Percentiles rank a stretch among this genome's conserved stretches.
These are phyloP conservation scores for Claviceps sp. DNA, from an alignment of 2,329 filamentous ascomycete genomes.

Conservation along the genomic window DNA sequence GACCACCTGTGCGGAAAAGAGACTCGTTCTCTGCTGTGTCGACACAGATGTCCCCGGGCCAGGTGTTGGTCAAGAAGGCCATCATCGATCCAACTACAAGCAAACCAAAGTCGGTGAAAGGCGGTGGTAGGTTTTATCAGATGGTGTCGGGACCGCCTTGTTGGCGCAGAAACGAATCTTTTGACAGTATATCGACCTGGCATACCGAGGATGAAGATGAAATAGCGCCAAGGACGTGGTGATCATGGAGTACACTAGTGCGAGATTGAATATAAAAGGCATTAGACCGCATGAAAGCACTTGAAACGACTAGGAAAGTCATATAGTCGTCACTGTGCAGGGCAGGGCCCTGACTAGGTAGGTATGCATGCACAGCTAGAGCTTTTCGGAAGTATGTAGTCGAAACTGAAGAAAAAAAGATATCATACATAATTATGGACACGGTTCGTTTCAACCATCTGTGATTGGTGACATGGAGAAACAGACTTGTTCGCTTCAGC, in stretches of 20 bases:
- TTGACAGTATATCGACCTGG: constrained; percentile 37
- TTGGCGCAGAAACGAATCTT: constrained; percentile 29
- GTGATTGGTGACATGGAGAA: no score
- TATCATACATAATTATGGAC: neutral
- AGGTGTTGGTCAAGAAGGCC: constrained; percentile 23
- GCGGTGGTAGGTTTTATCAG: constrained; percentile 45
- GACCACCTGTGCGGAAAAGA: constrained; percentile 50
- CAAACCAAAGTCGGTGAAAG: constrained; percentile 35
- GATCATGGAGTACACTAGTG: constrained; percentile 31
- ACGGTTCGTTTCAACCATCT: no score
- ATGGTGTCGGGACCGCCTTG: constrained; percentile 27
- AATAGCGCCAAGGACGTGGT: constrained; percentile 35
- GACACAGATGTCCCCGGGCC: constrained; percentile 40
- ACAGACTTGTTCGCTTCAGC: no score
- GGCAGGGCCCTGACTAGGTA: neutral
- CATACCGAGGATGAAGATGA: constrained; percentile 31
- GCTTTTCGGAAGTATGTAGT: neutral
- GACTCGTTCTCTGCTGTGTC: constrained; percentile 52
- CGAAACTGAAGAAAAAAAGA: neutral
- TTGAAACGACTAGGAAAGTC: constrained; percentile 14
- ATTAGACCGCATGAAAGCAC: constrained; percentile 21
- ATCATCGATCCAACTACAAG: constrained; percentile 42
- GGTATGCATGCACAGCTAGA: no score
- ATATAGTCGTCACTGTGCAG: constrained; percentile 17
- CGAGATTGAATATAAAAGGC: constrained; percentile 26